These are phyloP conservation scores for Diutina neorugosa DNA, from an alignment of 1,139 yeast species.

Conservation along the genomic window DNA sequence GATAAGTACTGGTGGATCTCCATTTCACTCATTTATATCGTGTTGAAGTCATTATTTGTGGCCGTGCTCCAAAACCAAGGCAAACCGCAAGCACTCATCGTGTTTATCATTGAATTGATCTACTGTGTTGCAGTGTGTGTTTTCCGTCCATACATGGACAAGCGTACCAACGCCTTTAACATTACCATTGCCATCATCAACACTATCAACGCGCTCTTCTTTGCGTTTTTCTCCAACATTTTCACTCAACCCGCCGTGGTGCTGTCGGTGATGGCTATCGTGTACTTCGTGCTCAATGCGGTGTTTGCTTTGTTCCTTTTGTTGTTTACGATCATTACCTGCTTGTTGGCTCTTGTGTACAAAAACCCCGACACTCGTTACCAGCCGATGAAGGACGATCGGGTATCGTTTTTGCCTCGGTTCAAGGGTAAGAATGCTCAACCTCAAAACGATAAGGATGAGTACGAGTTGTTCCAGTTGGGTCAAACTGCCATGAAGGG, in stretches of 20 bases:
- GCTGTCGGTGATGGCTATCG: slow-evolving; percentile 83
- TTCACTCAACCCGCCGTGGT: slow-evolving; percentile 81
- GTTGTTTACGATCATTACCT: slow-evolving; percentile 76
- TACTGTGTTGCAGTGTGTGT: slow-evolving; percentile 55
- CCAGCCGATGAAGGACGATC: slow-evolving; percentile 94
- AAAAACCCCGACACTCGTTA: slow-evolving; percentile 93
- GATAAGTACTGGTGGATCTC: slow-evolving; percentile 74
- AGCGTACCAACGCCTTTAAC: slow-evolving; percentile 83
- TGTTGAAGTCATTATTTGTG: slow-evolving; percentile 70
- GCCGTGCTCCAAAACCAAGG: slow-evolving; percentile 79
- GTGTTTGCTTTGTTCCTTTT: slow-evolving; percentile 73
- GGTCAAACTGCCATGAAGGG: slow-evolving; percentile 85
- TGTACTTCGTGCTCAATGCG: slow-evolving; percentile 85
- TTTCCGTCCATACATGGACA: slow-evolving; percentile 87
- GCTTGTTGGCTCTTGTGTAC: slow-evolving; percentile 70
- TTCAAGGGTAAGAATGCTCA: slow-evolving; percentile 38
- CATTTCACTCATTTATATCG: slow-evolving; percentile 49
- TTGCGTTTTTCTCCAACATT: slow-evolving; percentile 76
- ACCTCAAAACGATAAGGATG: slow-evolving; percentile 35
- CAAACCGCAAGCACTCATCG: slow-evolving; percentile 64
- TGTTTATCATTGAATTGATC: slow-evolving; percentile 62
- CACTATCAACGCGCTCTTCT: slow-evolving; percentile 73
- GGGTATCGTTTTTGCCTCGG: slow-evolving; percentile 74
- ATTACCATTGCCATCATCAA: slow-evolving; percentile 74
- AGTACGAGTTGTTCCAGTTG: slow-evolving; percentile 74